These are phyloP conservation scores for Endocarpon pusillum DNA, from an alignment of 495 filamentous ascomycete species.

Conservation along the genomic window DNA sequence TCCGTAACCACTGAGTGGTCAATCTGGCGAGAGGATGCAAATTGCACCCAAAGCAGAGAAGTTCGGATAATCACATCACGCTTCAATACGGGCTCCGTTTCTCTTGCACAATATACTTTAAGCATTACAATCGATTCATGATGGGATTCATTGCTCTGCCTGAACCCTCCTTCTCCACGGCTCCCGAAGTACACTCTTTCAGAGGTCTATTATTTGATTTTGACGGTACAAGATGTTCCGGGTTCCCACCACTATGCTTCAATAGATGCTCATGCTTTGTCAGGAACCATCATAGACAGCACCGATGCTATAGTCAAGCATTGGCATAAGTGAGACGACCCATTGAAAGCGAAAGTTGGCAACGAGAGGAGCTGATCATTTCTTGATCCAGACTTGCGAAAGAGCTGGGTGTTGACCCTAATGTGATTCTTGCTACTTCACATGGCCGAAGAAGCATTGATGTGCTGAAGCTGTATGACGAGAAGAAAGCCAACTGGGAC, in stretches of 20 bases:
- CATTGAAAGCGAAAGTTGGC: slow-evolving; percentile 1
- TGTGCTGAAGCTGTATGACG: slow-evolving; percentile 52
- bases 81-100: too few species aligned
- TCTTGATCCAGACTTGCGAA: slow-evolving; percentile 45
- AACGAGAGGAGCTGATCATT: too few species aligned
- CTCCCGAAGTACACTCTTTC: slow-evolving; percentile 43
- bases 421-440: slow-evolving; percentile 68
- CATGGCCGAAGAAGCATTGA: slow-evolving; percentile 82
- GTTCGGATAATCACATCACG: too few species aligned
- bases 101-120: too few species aligned
- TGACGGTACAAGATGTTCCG: slow-evolving; percentile 36
- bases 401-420: slow-evolving; percentile 67
- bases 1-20: too few species aligned
- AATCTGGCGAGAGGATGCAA: too few species aligned
- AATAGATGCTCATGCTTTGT: neutral
- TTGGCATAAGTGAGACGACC: slow-evolving; percentile 55
- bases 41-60: too few species aligned
- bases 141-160: too few species aligned
- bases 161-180: slow-evolving; percentile 44
- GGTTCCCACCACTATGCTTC: neutral
- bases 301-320: slow-evolving; percentile 71
- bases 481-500: slow-evolving; percentile 75
- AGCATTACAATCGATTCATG: too few species aligned
- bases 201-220: slow-evolving; percentile 81
- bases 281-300: slow-evolving; percentile 24